Evolutionary conservation across 257 asterid species (phyloP), one percentile per base, ranked within the genome.

Genomic region (Nicotiana benthamiana): DNA sequence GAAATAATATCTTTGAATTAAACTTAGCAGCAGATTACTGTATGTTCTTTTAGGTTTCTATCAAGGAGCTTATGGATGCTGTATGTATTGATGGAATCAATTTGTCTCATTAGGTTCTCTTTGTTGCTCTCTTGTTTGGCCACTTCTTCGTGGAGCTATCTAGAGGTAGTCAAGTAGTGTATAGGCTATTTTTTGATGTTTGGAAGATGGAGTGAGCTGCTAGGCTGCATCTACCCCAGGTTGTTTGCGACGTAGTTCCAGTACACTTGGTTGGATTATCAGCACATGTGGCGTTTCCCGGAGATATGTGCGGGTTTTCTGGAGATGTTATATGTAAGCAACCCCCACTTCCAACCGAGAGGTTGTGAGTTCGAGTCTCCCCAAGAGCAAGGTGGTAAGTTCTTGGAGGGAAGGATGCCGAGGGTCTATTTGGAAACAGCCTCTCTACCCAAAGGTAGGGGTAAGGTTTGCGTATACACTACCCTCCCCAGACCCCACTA

Each of bases 41-140:
- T 74, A 22, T 70, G 20, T 43, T 70, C 34, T 43, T 70, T 12
- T 68, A 68, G 77, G 34, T 22, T 43, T 70, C n/a, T 43, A 13
- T 40, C 20, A 43, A 43, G 53, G 59, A 48, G 40, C 60, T 72
- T 56, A 24, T 43, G 40, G 54, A 26, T 48, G 40, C 16, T 74
- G 40, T 74, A 59, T 36, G 27, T 74, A 56, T 24, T 74, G 9
- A 13, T 9, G 18, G 5, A 5, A 40, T 46, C 61, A 46, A 24
- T 48, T 48, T 46, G 43, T 48, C 77, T 70, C n/a, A 16, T 70
- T 12, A 46, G 56, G 34, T 72, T 46, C 40, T 48, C 26, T 52
- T 74, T 74, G 61, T 15, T 48, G 32, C 78, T 74, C 78, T 43
- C 61, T 70, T 70, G 59, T 40, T 70, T 56, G 77, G 22, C 78